Evolutionary conservation across 2,329 filamentous ascomycete genomes (phyloP).

Genomic region (Microdochium nivale): DNA sequence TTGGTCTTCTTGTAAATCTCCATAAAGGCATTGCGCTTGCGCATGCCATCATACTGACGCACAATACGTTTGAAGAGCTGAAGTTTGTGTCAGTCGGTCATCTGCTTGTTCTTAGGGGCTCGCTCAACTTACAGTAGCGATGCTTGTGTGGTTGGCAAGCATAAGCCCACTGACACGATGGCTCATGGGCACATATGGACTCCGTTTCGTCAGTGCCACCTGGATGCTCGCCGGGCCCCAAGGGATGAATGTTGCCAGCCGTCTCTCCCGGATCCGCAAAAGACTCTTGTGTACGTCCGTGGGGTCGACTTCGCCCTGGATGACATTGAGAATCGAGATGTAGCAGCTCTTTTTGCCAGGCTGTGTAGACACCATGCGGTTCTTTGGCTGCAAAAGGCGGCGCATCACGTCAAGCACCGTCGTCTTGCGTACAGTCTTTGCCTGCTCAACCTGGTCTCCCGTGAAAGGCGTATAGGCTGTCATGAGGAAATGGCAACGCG

Average conservation of each 20-base stretch:
- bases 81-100: slow-evolving; percentile 1
- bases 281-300: slow-evolving; percentile 98
- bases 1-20: slow-evolving; percentile 95
- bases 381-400: slow-evolving; percentile 90
- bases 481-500: slow-evolving; percentile 95
- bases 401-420: slow-evolving; percentile 98
- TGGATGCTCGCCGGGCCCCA: slow-evolving; percentile 98
- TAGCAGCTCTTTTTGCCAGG: slow-evolving; percentile 97
- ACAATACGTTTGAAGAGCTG: slow-evolving; percentile 89
- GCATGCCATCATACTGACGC: slow-evolving; percentile 83
- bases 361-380: slow-evolving; percentile 95
- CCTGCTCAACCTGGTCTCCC: slow-evolving; percentile 89
- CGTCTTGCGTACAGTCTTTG: slow-evolving; percentile 95
- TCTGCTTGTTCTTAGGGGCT: neutral
- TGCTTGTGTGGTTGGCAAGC: slow-evolving; percentile 96
- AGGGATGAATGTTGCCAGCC: slow-evolving; percentile 91
- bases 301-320: slow-evolving; percentile 95
- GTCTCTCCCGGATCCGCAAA: slow-evolving; percentile 86
- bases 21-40: slow-evolving; percentile 94
- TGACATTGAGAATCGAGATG: slow-evolving; percentile 97
- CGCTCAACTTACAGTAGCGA: slow-evolving; percentile 61
- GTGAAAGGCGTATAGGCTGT: slow-evolving; percentile 98
- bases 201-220: slow-evolving; percentile 92
- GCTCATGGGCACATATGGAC: slow-evolving; percentile 88
- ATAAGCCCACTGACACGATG: slow-evolving; percentile 94